A percentile compares a stretch with the other conserved stretches of the same genome.
These are phyloP conservation scores for Alternaria sp. DNA, from an alignment of 2,329 filamentous ascomycete species.

Conservation along the genomic window DNA sequence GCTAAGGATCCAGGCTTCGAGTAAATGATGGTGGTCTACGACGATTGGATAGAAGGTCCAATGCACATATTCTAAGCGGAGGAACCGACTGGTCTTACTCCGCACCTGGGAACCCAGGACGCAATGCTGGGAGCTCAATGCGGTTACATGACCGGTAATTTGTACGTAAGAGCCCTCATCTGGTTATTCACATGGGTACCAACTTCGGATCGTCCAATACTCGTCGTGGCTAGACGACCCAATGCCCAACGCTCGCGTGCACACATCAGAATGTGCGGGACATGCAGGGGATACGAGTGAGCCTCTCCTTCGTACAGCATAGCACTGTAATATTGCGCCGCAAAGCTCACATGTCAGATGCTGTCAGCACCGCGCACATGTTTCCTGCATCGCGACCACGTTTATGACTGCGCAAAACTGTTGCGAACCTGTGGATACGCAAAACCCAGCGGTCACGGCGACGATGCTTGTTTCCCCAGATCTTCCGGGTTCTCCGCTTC, in stretches of 20 bases:
- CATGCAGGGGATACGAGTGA: background rate
- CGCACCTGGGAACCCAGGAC: background rate
- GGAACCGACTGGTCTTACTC: background rate
- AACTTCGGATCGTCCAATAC: background rate
- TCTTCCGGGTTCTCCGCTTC: constrained; percentile 11
- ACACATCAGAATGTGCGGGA: background rate
- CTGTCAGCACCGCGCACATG: background rate
- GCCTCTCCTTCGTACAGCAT: background rate
- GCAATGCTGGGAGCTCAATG: background rate
- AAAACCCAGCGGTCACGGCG: background rate
- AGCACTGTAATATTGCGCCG: background rate
- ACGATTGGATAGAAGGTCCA: too few species aligned
- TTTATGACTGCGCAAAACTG: background rate
- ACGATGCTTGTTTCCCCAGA: constrained; percentile 16
- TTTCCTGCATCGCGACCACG: background rate
- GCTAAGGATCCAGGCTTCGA: background rate
- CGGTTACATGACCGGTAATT: background rate
- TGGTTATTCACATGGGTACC: background rate
- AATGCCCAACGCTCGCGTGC: background rate
- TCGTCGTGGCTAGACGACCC: background rate
- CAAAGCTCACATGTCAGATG: background rate
- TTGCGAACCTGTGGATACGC: background rate
- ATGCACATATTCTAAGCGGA: background rate
- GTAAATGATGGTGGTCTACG: background rate
- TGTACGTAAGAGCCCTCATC: background rate